These are phyloP conservation scores for Persicaria maculosa DNA, from an alignment of 148 eudicot genomes.

Conservation along the genomic window DNA sequence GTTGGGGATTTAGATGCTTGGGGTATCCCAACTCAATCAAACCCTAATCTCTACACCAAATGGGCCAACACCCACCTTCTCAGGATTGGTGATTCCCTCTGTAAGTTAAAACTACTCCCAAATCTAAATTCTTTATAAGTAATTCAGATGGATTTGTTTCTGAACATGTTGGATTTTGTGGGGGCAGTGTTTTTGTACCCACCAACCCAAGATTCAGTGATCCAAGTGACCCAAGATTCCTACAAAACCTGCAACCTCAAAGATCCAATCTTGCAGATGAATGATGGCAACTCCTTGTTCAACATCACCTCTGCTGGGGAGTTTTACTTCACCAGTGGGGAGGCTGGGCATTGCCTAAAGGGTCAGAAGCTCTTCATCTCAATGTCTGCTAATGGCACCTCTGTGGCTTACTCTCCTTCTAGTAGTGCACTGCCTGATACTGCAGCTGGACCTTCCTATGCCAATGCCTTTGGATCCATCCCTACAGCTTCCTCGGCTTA, in stretches of 20 bases:
- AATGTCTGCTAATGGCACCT: slow-evolving; percentile 38
- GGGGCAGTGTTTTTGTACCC: slow-evolving; percentile 85
- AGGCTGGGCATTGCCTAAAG: slow-evolving; percentile 49
- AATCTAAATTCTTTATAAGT: too few relatives aligned
- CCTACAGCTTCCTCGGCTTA: slow-evolving; percentile 42
- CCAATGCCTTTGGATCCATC: slow-evolving; percentile 58
- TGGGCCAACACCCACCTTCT: slow-evolving; percentile 55
- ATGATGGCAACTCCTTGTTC: slow-evolving; percentile 77
- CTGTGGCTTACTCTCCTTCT: slow-evolving; percentile 31
- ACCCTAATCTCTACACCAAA: slow-evolving; percentile 47
- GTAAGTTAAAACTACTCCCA: slow-evolving; percentile 37
- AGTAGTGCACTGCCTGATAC: slow-evolving; percentile 22
- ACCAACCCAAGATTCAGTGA: slow-evolving; percentile 86
- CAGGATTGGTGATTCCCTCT: slow-evolving; percentile 64
- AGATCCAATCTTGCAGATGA: slow-evolving; percentile 74
- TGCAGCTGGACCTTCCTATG: slow-evolving; percentile 39
- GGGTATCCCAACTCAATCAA: slow-evolving; percentile 47
- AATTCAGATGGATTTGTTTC: too few relatives aligned
- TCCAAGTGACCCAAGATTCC: slow-evolving; percentile 53
- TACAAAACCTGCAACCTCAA: slow-evolving; percentile 56
- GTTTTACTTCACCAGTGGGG: slow-evolving; percentile 83
- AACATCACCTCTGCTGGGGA: slow-evolving; percentile 52
- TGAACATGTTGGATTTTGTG: background rate
- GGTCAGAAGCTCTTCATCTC: slow-evolving; percentile 74
- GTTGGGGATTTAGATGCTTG: slow-evolving; percentile 77